Conservation (phyloP, 176 grass and related monocot species). For the Cenchrus fungigraminus region DNA sequence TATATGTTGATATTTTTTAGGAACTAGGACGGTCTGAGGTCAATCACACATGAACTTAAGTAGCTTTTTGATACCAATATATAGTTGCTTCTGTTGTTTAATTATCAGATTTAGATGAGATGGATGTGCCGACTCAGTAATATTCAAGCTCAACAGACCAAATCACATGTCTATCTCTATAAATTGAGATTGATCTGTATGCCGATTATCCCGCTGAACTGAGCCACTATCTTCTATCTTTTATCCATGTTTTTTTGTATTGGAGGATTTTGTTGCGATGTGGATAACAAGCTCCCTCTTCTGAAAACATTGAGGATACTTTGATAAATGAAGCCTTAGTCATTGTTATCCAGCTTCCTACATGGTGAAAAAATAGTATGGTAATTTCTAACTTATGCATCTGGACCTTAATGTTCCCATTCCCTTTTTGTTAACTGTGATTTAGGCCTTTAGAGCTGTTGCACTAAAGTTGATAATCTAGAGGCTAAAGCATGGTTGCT, state of each 20-base stretch:
- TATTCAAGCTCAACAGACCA: slow-evolving; percentile 98
- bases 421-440: no score
- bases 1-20: slow-evolving; percentile 46
- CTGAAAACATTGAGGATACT: slow-evolving; percentile 71
- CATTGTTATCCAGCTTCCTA: no score
- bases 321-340: neutral
- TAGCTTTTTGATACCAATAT: neutral
- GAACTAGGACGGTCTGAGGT: slow-evolving; percentile 93
- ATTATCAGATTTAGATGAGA: neutral
- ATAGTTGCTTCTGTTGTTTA: neutral
- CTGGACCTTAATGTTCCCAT: no score
- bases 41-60: neutral
- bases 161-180: slow-evolving; percentile 60
- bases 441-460: no score
- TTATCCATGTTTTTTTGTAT: neutral
- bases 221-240: slow-evolving; percentile 22
- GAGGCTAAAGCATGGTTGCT: no score
- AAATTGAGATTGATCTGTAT: slow-evolving; percentile 64
- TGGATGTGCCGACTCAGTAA: slow-evolving; percentile 65
- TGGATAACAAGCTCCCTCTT: slow-evolving; percentile 95
- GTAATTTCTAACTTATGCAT: no score
- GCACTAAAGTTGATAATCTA: no score
- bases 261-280: slow-evolving; percentile 45
- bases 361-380: no score
- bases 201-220: slow-evolving; percentile 83